Percentiles rank a stretch among this genome's conserved stretches.
phyloP scores from a whole-genome alignment of 305 asterid species.

The Vinca major region DNA sequence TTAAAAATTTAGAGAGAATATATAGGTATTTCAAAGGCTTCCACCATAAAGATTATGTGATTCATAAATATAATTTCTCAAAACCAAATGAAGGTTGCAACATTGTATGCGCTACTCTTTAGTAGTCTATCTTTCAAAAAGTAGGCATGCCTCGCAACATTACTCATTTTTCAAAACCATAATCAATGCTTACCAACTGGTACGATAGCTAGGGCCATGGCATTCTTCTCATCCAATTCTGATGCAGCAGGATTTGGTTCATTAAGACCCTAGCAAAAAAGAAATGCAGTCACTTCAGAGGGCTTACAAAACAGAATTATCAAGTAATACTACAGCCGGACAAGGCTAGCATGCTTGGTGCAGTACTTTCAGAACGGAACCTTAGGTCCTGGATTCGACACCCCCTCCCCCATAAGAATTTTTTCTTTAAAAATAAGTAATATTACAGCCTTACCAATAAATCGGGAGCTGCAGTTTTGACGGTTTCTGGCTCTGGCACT shows the following conservation, averaged over 20 bases:
- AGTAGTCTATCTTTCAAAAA: background rate
- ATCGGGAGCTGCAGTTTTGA: constrained; percentile 61
- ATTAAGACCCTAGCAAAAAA: constrained; percentile 44
- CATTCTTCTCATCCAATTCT: constrained; percentile 77
- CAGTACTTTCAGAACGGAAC: no score
- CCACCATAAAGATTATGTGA: background rate
- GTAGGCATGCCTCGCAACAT: background rate
- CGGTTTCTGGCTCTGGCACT: constrained; percentile 45
- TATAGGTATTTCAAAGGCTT: background rate
- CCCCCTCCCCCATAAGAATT: no score
- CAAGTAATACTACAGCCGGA: background rate
- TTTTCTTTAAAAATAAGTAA: background rate
- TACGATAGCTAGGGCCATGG: constrained; percentile 86
- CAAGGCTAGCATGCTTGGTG: no score
- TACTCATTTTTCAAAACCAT: background rate
- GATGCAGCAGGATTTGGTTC: constrained; percentile 70
- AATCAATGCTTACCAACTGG: constrained; percentile 54
- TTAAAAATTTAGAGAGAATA: constrained; percentile 6
- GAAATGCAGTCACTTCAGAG: constrained; percentile 8
- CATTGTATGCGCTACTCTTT: no score
- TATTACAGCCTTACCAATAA: constrained; percentile 45
- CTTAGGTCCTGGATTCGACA: no score
- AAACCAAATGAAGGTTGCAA: no score
- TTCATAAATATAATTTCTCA: no score
- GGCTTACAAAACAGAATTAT: constrained; percentile 4